Percentiles rank a stretch among this genome's conserved stretches.
phyloP scores from a whole-genome alignment of 2,329 filamentous ascomycete species.

The Exophiala oligosperma region DNA sequence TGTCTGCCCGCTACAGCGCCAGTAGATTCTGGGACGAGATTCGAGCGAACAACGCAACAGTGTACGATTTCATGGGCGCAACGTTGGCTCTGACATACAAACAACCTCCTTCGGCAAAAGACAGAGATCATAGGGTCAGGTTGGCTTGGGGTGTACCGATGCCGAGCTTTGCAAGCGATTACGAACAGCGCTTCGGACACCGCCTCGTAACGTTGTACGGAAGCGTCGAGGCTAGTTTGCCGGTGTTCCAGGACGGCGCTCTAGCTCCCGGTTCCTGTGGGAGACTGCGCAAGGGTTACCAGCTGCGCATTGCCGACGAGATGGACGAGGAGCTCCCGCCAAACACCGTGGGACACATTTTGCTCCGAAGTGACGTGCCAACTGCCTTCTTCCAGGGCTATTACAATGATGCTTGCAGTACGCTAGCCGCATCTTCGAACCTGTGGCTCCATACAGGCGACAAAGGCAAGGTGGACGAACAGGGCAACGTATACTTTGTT shows the following conservation, averaged over 20 bases:
- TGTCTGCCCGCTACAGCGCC: conserved; percentile 14
- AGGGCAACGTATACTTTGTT: conserved; percentile 20
- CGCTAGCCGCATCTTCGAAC: conserved; percentile 32
- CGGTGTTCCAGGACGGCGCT: conserved; percentile 10
- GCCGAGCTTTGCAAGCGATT: conserved; percentile 11
- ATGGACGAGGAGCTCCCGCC: conserved; percentile 10
- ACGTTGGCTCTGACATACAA: conserved; percentile 17
- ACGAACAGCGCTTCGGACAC: conserved; percentile 16
- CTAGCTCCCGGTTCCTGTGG: conserved; percentile 8
- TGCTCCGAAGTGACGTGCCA: conserved; percentile 15
- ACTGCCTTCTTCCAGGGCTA: conserved; percentile 21
- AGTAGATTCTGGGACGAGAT: conserved; percentile 19
- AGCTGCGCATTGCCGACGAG: conserved; percentile 16
- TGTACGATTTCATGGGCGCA: conserved; percentile 21
- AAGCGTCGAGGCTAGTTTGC: conserved; percentile 15
- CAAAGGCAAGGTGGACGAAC: conserved; percentile 69
- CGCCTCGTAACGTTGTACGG: conserved; percentile 14
- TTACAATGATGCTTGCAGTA: conserved; percentile 6
- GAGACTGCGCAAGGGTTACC: conserved; percentile 7
- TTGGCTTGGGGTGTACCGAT: conserved; percentile 18
- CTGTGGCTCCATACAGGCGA: conserved; percentile 91
- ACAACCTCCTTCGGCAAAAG: conserved; percentile 4
- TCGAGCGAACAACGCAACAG: conserved; percentile 7
- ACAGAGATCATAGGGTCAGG: conserved; percentile 12
- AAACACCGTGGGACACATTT: conserved; percentile 14